Percentiles rank a stretch among this genome's conserved stretches.
Conservation (phyloP, 2,329 filamentous ascomycete species). For the Biscogniauxia marginata region DNA sequence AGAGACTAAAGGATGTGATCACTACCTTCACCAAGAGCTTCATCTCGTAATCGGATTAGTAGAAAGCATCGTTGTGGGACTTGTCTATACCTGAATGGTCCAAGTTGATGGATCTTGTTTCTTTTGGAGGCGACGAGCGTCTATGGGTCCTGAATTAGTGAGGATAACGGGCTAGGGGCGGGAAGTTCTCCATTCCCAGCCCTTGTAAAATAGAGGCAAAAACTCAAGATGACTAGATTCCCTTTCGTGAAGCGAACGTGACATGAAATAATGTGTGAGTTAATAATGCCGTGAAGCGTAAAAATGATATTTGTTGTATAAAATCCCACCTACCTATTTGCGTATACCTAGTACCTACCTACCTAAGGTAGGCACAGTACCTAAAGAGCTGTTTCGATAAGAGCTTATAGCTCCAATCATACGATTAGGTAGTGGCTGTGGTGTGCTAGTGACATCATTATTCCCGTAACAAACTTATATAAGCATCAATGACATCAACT, state of each 20-base stretch:
- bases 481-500: constrained; percentile 5
- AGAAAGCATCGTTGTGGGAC: constrained; percentile 34
- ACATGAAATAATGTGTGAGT: neutral
- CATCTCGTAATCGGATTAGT: constrained; percentile 50
- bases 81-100: constrained; percentile 46
- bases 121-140: constrained; percentile 46
- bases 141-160: constrained; percentile 48
- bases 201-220: constrained; percentile 64
- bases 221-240: constrained; percentile 63
- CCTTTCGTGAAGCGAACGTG: constrained; percentile 46
- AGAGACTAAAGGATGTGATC: constrained; percentile 75
- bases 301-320: too few species aligned
- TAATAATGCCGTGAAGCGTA: too few species aligned
- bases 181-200: constrained; percentile 47
- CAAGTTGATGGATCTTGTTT: constrained; percentile 41
- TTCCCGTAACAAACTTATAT: constrained; percentile 6
- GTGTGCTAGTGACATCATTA: constrained; percentile 19
- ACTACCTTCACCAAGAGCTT: constrained; percentile 92
- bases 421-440: neutral
- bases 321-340: too few species aligned
- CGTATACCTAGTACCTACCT: too few species aligned
- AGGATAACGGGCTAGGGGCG: constrained; percentile 43
- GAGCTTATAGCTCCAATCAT: neutral
- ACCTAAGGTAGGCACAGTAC: too few species aligned
- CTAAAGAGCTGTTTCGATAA: too few species aligned